These are phyloP conservation scores for Chlorociboria aeruginascens DNA, from an alignment of 495 filamentous ascomycete genomes.

Conservation along the genomic window DNA sequence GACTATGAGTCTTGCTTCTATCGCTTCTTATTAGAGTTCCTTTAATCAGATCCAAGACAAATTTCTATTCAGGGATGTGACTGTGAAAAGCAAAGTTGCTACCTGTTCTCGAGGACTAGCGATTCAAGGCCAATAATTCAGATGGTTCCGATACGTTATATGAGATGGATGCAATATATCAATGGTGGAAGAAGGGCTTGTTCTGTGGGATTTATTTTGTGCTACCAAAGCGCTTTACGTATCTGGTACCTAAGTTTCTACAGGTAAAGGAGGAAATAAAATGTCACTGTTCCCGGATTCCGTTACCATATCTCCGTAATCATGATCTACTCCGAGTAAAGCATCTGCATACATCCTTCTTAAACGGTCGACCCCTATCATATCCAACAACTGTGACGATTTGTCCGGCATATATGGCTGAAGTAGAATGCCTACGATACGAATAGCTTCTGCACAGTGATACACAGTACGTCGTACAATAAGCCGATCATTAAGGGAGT, in stretches of 20 bases:
- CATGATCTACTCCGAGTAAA: conserved; percentile 43
- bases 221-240: no score
- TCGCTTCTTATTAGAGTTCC: no score
- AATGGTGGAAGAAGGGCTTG: no score
- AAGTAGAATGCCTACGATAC: conserved; percentile 70
- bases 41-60: no score
- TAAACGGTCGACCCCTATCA: conserved; percentile 55
- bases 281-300: conserved; percentile 9
- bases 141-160: no score
- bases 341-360: conserved; percentile 46
- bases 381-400: conserved; percentile 58
- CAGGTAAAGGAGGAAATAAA: conserved; percentile 17
- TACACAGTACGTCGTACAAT: conserved; percentile 41
- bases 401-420: conserved; percentile 90
- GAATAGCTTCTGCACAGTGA: conserved; percentile 62
- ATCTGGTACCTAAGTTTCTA: conserved; percentile 2
- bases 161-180: no score
- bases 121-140: no score
- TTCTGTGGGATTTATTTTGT: no score
- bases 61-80: no score
- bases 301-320: conserved; percentile 44
- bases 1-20: no score
- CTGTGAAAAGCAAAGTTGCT: no score
- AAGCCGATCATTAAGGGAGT: background rate
- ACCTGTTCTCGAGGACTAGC: no score